phyloP scores from a whole-genome alignment of 345 rosid genomes.

The Tarenaya hassleriana region DNA sequence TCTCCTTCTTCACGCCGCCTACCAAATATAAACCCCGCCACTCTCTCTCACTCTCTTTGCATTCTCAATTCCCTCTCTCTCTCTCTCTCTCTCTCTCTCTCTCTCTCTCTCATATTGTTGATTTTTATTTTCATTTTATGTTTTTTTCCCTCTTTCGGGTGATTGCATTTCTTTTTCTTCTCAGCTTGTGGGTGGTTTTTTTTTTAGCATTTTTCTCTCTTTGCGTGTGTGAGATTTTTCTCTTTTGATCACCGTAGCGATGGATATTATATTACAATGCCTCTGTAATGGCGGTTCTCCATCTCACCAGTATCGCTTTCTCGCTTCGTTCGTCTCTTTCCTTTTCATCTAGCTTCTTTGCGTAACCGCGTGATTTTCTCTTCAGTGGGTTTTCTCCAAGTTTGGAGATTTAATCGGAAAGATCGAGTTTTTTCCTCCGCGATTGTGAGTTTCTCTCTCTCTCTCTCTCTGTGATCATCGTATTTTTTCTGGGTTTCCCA shows the following conservation, averaged over 20 bases:
- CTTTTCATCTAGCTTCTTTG: conserved; percentile 7
- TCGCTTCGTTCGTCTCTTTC: no score
- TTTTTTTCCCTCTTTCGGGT: conserved; percentile 22
- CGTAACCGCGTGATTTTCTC: conserved; percentile 1
- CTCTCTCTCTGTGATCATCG: conserved; percentile 15
- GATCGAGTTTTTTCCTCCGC: conserved; percentile 13
- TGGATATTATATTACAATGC: conserved; percentile 20
- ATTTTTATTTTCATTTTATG: conserved; percentile 24
- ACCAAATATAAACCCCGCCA: conserved; percentile 34
- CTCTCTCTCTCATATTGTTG: no score
- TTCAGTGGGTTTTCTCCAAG: conserved; percentile 13
- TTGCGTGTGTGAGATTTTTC: conserved; percentile 29
- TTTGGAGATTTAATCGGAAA: conserved; percentile 25
- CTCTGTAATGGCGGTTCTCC: conserved; percentile 12
- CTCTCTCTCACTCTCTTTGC: conserved; percentile 39
- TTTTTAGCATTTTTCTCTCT: conserved; percentile 17
- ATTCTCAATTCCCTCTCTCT: conserved; percentile 22
- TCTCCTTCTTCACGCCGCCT: conserved; percentile 71
- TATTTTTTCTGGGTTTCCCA: neutral
- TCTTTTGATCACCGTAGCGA: conserved; percentile 17
- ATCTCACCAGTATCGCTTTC: no score
- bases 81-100: conserved; percentile 12
- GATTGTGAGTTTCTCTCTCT: conserved; percentile 8
- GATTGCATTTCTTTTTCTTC: conserved; percentile 9
- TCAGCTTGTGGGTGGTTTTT: conserved; percentile 14